Conservation (phyloP, 2,329 filamentous ascomycete species). For the Fusarium transvaalense region DNA sequence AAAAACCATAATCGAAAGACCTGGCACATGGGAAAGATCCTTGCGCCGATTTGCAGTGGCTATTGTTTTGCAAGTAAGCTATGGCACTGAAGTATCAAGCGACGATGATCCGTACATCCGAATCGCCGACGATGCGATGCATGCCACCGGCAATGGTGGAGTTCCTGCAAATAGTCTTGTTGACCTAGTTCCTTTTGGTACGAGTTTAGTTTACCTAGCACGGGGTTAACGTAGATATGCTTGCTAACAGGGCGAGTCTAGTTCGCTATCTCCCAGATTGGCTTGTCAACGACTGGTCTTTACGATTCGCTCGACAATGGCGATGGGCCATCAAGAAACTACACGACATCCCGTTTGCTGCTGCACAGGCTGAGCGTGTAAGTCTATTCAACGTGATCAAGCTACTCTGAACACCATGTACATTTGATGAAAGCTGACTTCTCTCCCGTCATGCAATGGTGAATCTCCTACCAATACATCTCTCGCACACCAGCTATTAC, state of each 20-base stretch:
- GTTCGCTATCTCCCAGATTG: conserved; percentile 48
- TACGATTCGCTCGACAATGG: conserved; percentile 52
- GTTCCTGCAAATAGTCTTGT: conserved; percentile 54
- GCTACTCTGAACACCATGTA: neutral
- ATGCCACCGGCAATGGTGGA: conserved; percentile 51
- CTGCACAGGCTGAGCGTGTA: conserved; percentile 48
- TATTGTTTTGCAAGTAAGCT: conserved; percentile 51
- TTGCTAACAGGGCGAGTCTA: conserved; percentile 25
- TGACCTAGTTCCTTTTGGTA: conserved; percentile 59
- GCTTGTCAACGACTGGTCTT: conserved; percentile 50
- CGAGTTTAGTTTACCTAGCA: neutral
- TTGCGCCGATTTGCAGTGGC: conserved; percentile 50
- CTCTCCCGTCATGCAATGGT: conserved; percentile 17
- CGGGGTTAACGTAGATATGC: neutral
- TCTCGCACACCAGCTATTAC: conserved; percentile 47
- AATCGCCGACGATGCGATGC: conserved; percentile 51
- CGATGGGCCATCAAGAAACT: conserved; percentile 52
- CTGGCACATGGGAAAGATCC: conserved; percentile 45
- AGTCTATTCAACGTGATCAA: conserved; percentile 13
- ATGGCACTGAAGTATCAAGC: conserved; percentile 48
- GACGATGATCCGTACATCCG: conserved; percentile 50
- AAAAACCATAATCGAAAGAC: conserved; percentile 35
- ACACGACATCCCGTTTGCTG: conserved; percentile 52
- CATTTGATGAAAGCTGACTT: conserved; percentile 24
- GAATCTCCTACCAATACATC: conserved; percentile 37